Base-by-base conservation (phyloP, 805 yeast species). In the Metschnikowia orientalis region DNA sequence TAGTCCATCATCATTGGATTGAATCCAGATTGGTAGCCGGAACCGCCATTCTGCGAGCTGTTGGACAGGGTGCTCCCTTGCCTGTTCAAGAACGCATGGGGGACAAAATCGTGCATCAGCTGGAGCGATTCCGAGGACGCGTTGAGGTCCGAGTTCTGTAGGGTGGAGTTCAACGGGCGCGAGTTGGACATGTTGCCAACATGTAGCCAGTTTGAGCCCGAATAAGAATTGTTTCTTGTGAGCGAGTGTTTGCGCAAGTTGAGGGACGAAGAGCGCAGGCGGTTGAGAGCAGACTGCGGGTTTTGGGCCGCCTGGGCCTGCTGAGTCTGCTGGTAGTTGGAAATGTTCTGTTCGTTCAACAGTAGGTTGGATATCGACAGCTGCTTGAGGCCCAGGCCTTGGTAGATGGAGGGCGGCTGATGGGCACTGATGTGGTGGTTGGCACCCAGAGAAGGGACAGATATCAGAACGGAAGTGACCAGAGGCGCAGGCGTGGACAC, bases 81-180 rank as follows among this genome's bases (percentile, higher is more conserved):
- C 15, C 62, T 48, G 35, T 56, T 53, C 18, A 65, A 59, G 23
- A 60, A 54, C 6, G 61, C 50, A 36, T 63, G 70, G 2, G 72
- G 69, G 4, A 66, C 71, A 36, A 46, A 66, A 47, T 66, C 71
- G 37, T 61, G 69, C 53, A 63, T 59, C 36, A 67, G 64, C 44
- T 62, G 70, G 41, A 66, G 56, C 7, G 68, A 62, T 41, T 66
- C 71, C 1, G 69, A 53, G 32, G 66, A 59, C 14, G 40, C 48
- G 28, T 50, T 54, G 14, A 45, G 34, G 19, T 51, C 51, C 7
- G 52, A 56, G 26, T 50, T 41, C 30, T 30, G 25, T 23, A 34
- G 34, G 12, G 41, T 37, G n/a, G 57, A 49, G 35, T 63, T 56
- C 9, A 57, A 52, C 13, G 21, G 14, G 26, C 32, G 32, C 10